Base-by-base conservation (phyloP, 371 early-diverging fungal species). In the Parasitella parasitica region DNA sequence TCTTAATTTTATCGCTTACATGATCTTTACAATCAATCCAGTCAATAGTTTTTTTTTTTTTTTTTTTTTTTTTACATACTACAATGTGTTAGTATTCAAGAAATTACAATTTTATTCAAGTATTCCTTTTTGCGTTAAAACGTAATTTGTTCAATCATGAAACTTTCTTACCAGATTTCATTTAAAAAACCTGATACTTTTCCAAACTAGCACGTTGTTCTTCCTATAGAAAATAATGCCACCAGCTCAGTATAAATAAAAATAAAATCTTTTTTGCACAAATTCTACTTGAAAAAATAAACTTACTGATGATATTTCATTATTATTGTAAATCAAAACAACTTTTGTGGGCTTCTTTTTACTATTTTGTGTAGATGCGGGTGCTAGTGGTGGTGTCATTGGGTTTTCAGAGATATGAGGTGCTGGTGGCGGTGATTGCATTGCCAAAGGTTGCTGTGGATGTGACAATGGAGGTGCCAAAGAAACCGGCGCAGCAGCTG, bases 361-460 rank as follows among this genome's bases (percentile, higher is more conserved):
- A 11, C 30, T 18, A 49, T 28, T 49, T 18, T 54, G 22, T 27
- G 91, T 65, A 7, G 48, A 15, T 6, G 55, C 28, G 27, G 54
- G 11, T 36, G 26, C 16, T 18, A 93, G 89, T 13, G 94, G 93
- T 26, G 96, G 94, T 58, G 94, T 35, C 92, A 91, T 91, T 54
- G 39, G 27, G 22, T 20, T 38, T 24, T 20, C 30, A 3, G 39
- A 30, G 7, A 35, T 36, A 22, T 27, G 51, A 32, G 43, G 61
- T 22, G n/a, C n/a, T n/a, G 28, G 50, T 37, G 35, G 36, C 0
- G 89, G 83, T 39, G 92, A 91, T 35, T 93, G 92, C 18, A 87
- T 82, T 65, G 84, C 86, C 32, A 28, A 18, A 49, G 50, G 28
- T 28, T 41, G 41, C 54, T 32, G 26, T 36, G 22, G 66, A 16